phyloP scores from a whole-genome alignment of 2,329 filamentous ascomycete genomes.

The Penicillium sumatraense region DNA sequence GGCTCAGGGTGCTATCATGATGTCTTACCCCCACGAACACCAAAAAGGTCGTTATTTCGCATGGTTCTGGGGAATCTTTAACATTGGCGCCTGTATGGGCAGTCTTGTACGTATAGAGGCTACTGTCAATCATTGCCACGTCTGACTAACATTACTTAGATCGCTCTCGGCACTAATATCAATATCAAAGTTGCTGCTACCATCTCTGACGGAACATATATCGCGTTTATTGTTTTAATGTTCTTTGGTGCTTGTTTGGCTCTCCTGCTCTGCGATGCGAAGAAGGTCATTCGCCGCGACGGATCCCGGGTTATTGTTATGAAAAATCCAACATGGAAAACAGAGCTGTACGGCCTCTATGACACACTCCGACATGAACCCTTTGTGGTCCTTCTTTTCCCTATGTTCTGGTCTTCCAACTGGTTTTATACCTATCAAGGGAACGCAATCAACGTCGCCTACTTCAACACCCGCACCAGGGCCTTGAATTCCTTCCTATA shows the following conservation, averaged over 20 bases:
- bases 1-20: constrained; percentile 58
- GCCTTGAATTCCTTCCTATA: constrained; percentile 75
- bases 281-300: constrained; percentile 71
- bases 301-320: constrained; percentile 78
- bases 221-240: constrained; percentile 81
- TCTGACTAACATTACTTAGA: constrained; percentile 23
- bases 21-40: constrained; percentile 79
- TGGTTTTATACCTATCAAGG: constrained; percentile 80
- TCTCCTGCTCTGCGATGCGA: constrained; percentile 70
- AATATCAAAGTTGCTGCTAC: constrained; percentile 35
- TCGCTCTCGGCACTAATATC: constrained; percentile 49
- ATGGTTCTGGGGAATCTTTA: constrained; percentile 94
- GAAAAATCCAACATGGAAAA: constrained; percentile 82
- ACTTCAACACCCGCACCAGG: constrained; percentile 73
- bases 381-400: constrained; percentile 74
- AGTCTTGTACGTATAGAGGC: constrained; percentile 58
- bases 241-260: constrained; percentile 69
- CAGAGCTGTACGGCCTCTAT: constrained; percentile 73
- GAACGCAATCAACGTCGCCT: constrained; percentile 69
- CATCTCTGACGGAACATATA: constrained; percentile 73
- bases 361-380: constrained; percentile 71
- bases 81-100: constrained; percentile 84
- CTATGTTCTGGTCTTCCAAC: constrained; percentile 78
- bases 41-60: constrained; percentile 86
- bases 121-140: neutral